Percentiles rank a stretch among this genome's conserved stretches.
Conservation (phyloP, 2,329 filamentous ascomycete species). For the Nigrospora sphaerica region DNA sequence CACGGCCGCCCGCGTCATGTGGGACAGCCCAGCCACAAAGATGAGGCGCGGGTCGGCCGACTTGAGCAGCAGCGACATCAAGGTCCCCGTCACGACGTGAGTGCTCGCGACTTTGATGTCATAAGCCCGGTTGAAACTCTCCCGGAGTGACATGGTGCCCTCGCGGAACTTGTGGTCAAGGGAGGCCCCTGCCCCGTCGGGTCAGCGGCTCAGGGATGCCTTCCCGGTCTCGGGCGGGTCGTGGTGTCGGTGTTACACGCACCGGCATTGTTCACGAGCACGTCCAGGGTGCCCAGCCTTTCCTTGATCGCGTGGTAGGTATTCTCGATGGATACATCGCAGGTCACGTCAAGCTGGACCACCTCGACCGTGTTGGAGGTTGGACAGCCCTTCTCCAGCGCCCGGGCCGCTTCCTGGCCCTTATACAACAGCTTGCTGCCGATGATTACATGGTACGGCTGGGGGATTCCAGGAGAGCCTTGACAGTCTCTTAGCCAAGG, state of each 20-base stretch:
- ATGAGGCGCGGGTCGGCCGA: constrained; percentile 36
- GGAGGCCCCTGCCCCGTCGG: constrained; percentile 22
- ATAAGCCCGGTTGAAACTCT: constrained; percentile 36
- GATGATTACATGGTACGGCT: constrained; percentile 46
- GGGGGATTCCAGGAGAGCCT: constrained; percentile 39
- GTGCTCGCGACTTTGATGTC: constrained; percentile 43
- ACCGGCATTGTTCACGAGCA: constrained; percentile 50
- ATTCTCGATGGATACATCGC: constrained; percentile 42
- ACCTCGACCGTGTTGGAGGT: constrained; percentile 33
- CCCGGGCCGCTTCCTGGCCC: constrained; percentile 36
- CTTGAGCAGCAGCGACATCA: constrained; percentile 37
- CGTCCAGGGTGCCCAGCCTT: constrained; percentile 38
- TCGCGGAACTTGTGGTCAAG: constrained; percentile 29
- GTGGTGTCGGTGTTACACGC: no score
- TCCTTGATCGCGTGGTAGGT: constrained; percentile 33
- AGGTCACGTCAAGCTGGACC: constrained; percentile 46
- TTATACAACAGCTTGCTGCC: constrained; percentile 45
- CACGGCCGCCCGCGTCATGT: no score
- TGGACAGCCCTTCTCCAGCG: constrained; percentile 29
- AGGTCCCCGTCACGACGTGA: constrained; percentile 29
- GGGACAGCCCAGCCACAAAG: constrained; percentile 34
- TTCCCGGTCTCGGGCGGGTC: no score
- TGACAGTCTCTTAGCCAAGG: constrained; percentile 52
- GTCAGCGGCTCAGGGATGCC: no score
- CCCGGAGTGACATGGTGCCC: constrained; percentile 24